Conservation (phyloP, 331 rosid genomes). For the Dryas integrifolia region DNA sequence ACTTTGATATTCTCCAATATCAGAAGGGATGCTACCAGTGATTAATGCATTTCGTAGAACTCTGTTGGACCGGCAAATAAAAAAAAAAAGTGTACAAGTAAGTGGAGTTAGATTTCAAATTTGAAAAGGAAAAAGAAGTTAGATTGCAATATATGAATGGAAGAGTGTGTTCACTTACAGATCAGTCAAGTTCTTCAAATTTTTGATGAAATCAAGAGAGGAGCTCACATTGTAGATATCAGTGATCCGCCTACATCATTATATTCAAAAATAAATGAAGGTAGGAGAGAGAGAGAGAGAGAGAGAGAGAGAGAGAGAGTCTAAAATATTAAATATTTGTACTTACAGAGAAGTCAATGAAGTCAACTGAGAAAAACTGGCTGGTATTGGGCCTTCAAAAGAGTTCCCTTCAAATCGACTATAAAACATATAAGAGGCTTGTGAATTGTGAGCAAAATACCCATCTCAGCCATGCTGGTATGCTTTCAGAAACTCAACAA, state of each 20-base stretch:
- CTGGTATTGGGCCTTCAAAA: slow-evolving; percentile 66
- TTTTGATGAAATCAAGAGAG: slow-evolving; percentile 48
- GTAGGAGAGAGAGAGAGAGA: slow-evolving; percentile 6
- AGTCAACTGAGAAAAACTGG: slow-evolving; percentile 53
- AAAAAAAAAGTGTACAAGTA: background rate
- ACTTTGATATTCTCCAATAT: slow-evolving; percentile 40
- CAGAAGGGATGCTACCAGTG: slow-evolving; percentile 55
- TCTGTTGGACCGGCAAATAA: slow-evolving; percentile 35
- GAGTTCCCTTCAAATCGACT: slow-evolving; percentile 78
- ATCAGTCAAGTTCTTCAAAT: slow-evolving; percentile 49
- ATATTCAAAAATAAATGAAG: slow-evolving; percentile 1
- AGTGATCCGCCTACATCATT: slow-evolving; percentile 59
- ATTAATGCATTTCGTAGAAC: slow-evolving; percentile 55
- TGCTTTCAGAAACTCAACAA: background rate
- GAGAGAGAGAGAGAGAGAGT: background rate
- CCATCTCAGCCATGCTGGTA: background rate
- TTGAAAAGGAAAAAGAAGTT: background rate
- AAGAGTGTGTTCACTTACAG: slow-evolving; percentile 42
- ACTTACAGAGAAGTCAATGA: slow-evolving; percentile 56
- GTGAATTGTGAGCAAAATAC: background rate
- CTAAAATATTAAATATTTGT: background rate
- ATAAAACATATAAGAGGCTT: background rate
- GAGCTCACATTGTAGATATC: slow-evolving; percentile 65
- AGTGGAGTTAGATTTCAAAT: background rate
- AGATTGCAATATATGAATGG: background rate